These are phyloP conservation scores for Madurella fahalii DNA, from an alignment of 2,329 filamentous ascomycete species.

Conservation along the genomic window DNA sequence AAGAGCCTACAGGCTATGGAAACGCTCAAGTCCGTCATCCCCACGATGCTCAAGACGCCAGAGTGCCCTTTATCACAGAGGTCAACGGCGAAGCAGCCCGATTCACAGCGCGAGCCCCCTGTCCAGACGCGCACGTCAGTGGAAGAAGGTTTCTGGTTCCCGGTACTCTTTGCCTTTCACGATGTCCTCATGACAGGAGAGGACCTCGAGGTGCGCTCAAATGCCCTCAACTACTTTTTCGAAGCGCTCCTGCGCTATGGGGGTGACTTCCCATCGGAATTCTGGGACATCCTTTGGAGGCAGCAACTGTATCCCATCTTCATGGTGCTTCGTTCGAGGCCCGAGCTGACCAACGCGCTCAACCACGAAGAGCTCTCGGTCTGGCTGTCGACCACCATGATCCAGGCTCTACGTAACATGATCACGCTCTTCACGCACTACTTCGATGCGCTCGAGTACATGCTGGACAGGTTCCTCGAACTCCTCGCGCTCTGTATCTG, in stretches of 20 bases:
- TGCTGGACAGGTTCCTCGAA: slow-evolving; percentile 96
- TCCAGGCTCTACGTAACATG: slow-evolving; percentile 96
- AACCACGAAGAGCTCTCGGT: slow-evolving; percentile 97
- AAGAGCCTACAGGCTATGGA: slow-evolving; percentile 96
- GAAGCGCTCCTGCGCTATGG: slow-evolving; percentile 88
- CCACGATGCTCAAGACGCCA: slow-evolving; percentile 90
- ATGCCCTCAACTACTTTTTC: slow-evolving; percentile 93
- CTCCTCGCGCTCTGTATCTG: slow-evolving; percentile 94
- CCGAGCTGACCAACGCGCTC: slow-evolving; percentile 90
- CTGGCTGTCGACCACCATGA: slow-evolving; percentile 99
- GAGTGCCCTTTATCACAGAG: slow-evolving; percentile 85
- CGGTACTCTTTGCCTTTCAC: slow-evolving; percentile 95
- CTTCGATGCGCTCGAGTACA: slow-evolving; percentile 92
- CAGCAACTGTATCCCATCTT: slow-evolving; percentile 98
- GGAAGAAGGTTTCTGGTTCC: slow-evolving; percentile 98
- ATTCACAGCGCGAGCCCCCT: slow-evolving; percentile 42
- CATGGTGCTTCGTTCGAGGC: slow-evolving; percentile 92
- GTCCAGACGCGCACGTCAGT: slow-evolving; percentile 73
- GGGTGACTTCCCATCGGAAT: slow-evolving; percentile 84
- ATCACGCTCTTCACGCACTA: slow-evolving; percentile 99
- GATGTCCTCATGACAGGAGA: slow-evolving; percentile 99
- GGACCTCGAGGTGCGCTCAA: slow-evolving; percentile 89
- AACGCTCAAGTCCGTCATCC: slow-evolving; percentile 86
- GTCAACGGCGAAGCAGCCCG: slow-evolving; percentile 33
- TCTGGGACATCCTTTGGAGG: slow-evolving; percentile 98